A percentile compares a stretch with the other conserved stretches of the same genome.
These are phyloP conservation scores for Fusarium piperis DNA, from an alignment of 2,329 filamentous ascomycete genomes.

Conservation along the genomic window DNA sequence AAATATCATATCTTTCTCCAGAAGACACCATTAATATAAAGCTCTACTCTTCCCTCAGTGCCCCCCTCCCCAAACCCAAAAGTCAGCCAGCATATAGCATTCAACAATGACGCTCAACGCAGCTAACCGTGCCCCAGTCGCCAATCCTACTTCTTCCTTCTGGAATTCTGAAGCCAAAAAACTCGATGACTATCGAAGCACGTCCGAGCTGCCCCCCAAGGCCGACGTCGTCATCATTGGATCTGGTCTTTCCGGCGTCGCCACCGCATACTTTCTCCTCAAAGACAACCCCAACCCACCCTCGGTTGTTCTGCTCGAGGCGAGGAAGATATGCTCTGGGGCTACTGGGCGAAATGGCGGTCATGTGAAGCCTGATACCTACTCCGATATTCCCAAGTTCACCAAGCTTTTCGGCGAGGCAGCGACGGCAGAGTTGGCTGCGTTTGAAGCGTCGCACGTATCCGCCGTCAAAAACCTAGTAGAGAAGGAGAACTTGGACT, in stretches of 20 bases:
- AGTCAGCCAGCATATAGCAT: neutral
- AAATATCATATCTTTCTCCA: neutral
- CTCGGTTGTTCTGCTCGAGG: slow-evolving; percentile 46
- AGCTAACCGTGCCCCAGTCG: neutral
- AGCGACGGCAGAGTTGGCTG: slow-evolving; percentile 31
- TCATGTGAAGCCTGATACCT: slow-evolving; percentile 36
- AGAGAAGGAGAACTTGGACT: slow-evolving; percentile 34
- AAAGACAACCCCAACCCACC: slow-evolving; percentile 14
- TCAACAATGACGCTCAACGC: neutral
- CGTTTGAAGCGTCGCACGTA: slow-evolving; percentile 35
- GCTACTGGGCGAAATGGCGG: slow-evolving; percentile 50
- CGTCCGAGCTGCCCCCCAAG: slow-evolving; percentile 45
- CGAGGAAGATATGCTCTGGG: slow-evolving; percentile 47
- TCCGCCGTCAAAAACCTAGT: slow-evolving; percentile 49
- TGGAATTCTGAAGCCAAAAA: slow-evolving; percentile 11
- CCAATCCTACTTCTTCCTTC: slow-evolving; percentile 19
- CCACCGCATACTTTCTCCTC: slow-evolving; percentile 54
- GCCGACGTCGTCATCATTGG: slow-evolving; percentile 56
- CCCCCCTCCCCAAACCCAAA: neutral
- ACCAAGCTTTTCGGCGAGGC: slow-evolving; percentile 26
- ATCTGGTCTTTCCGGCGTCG: slow-evolving; percentile 44
- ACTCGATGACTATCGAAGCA: slow-evolving; percentile 19
- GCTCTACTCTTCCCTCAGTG: neutral
- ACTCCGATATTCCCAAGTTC: slow-evolving; percentile 31
- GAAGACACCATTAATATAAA: neutral